Percentiles rank a stretch among this genome's conserved stretches.
Conservation (phyloP, 2,329 filamentous ascomycete genomes). For the Polychaeton citri region DNA sequence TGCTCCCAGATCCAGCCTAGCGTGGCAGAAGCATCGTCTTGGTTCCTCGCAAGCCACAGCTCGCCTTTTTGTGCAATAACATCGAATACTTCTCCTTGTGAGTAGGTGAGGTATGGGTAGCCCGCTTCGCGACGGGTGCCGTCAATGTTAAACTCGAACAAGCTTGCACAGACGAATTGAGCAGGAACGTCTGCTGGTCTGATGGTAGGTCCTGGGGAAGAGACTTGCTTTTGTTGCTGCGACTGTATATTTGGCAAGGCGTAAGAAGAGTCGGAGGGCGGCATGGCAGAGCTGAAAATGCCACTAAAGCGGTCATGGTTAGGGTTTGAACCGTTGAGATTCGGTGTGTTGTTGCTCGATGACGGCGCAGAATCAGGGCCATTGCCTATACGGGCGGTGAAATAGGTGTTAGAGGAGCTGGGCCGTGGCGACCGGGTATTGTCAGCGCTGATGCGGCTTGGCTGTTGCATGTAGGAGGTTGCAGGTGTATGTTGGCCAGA, state of each 20-base stretch:
- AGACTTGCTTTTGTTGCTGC: slow-evolving; percentile 20
- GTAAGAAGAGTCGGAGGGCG: slow-evolving; percentile 7
- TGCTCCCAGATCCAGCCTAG: slow-evolving; percentile 99
- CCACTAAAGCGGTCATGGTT: slow-evolving; percentile 15
- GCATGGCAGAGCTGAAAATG: slow-evolving; percentile 21
- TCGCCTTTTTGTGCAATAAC: slow-evolving; percentile 93
- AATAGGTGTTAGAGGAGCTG: slow-evolving; percentile 18
- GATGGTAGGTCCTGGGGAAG: slow-evolving; percentile 17
- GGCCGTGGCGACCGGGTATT: slow-evolving; percentile 12
- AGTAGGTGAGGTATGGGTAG: slow-evolving; percentile 91
- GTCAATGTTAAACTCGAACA: slow-evolving; percentile 96
- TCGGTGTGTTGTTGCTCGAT: slow-evolving; percentile 2
- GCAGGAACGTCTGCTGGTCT: slow-evolving; percentile 43
- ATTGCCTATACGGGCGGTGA: slow-evolving; percentile 13
- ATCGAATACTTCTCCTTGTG: slow-evolving; percentile 63
- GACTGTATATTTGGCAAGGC: slow-evolving; percentile 19
- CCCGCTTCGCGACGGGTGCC: slow-evolving; percentile 83
- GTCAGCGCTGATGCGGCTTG: slow-evolving; percentile 14
- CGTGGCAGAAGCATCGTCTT: slow-evolving; percentile 67
- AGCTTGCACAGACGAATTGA: slow-evolving; percentile 79
- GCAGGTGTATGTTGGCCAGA: slow-evolving; percentile 4
- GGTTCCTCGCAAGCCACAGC: slow-evolving; percentile 93
- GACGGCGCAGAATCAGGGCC: slow-evolving; percentile 3
- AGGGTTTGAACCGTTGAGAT: not conserved
- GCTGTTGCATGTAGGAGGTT: slow-evolving; percentile 4